Base-by-base conservation (phyloP, 345 rosid species). In the Boechera divaricarpa region DNA sequence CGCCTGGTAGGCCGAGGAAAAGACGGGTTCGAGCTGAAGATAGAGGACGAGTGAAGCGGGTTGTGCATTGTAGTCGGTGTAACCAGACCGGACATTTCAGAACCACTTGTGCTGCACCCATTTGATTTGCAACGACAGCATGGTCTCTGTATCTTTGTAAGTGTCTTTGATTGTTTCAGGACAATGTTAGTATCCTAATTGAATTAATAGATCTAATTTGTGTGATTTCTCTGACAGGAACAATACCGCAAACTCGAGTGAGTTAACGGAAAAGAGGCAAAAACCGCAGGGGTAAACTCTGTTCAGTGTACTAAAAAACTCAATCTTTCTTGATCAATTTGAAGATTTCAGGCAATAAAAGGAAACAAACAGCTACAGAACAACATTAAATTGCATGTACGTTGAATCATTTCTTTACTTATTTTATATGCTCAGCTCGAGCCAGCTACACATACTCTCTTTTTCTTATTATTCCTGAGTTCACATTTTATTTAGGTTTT, bases 11-110 rank as follows among this genome's bases (percentile, higher is more conserved):
- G 67, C 99, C 96, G 28, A 84, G 98, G 78, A 95, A 92, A 86
- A 95, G 92, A 80, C 88, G 97, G 58, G 96, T 91, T 72, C 83
- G 96, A 49, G 96, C 96, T 32, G 99, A 95, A 77, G 99, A 92
- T 41, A 88, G 96, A 26, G 98, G 98, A 2, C 87, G 96, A 2
- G 88, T 82, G 56, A 95, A 95, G 81, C 84, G 99, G 66, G 94
- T 92, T 64, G 99, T 92, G 85, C 99, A 95, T 73, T 95, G 99
- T 73, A 92, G 99, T 76, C 91, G 97, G 29, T 95, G 99, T 83
- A 92, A 95, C 73, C 99, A 95, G 83, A 92, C 98, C 4, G 96
- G 99, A 15, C 99, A 95, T 85, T 95, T 95, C 82, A 86, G 99
- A 83, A 95, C 99, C 69, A 95, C 98, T 2, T 94, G 97, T 85